Evolutionary conservation across 176 grass and related monocot genomes (phyloP).

Genomic region (Phoenix dactylifera): DNA sequence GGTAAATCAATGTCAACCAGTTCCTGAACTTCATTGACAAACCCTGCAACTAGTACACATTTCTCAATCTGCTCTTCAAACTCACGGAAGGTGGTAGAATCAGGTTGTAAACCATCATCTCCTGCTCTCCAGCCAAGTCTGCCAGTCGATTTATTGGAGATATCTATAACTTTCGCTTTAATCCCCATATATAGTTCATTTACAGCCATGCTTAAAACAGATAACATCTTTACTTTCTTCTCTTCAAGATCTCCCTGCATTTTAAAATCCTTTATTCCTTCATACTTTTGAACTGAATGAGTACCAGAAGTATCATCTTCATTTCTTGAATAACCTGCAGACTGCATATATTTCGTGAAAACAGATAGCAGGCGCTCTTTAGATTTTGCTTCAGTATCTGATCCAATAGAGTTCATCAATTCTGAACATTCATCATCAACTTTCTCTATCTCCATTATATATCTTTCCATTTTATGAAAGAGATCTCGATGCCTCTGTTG

Average conservation of each 20-base stretch:
- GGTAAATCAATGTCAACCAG: constrained; percentile 41
- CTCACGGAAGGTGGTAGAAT: constrained; percentile 31
- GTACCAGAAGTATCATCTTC: constrained; percentile 20
- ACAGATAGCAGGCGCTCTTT: constrained; percentile 62
- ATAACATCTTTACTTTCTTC: constrained; percentile 50
- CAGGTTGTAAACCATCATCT: constrained; percentile 35
- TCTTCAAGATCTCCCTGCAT: constrained; percentile 40
- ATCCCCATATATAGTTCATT: constrained; percentile 50
- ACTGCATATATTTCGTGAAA: constrained; percentile 70
- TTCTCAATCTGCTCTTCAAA: constrained; percentile 92
- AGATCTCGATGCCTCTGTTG: constrained; percentile 74
- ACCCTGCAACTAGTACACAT: constrained; percentile 59
- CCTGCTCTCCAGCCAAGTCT: constrained; percentile 34
- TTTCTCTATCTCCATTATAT: constrained; percentile 55
- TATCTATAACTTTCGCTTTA: constrained; percentile 44
- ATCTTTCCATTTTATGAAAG: constrained; percentile 69
- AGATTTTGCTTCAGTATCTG: constrained; percentile 58
- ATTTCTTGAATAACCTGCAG: constrained; percentile 44
- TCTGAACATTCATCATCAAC: constrained; percentile 62
- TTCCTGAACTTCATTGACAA: constrained; percentile 72
- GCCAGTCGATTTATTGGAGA: constrained; percentile 44
- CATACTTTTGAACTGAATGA: constrained; percentile 20
- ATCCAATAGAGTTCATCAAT: constrained; percentile 70
- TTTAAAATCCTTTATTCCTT: constrained; percentile 25
- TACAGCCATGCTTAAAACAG: constrained; percentile 57